Evolutionary conservation across 306 rosid genomes (phyloP).

Genomic region (Lagenaria siceraria): DNA sequence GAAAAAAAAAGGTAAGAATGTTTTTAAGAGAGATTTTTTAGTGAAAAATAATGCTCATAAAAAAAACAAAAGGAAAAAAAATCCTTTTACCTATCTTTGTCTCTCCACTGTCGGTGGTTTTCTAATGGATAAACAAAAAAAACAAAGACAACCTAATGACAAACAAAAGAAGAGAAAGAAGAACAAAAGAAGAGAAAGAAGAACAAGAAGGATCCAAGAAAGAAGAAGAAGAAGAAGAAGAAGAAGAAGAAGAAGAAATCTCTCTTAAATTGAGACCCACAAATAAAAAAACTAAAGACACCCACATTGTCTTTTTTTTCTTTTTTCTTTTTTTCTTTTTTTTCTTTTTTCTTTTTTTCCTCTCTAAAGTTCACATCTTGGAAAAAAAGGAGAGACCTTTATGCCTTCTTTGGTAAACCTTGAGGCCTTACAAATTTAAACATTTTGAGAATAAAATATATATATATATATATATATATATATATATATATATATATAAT

Average conservation of each 20-base stretch:
- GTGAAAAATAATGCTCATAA: not conserved
- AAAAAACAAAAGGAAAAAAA: not conserved
- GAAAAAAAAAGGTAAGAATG: not conserved
- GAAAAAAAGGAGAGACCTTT: not conserved
- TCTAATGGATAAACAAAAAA: not conserved
- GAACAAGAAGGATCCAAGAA: not conserved
- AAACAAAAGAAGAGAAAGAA: not conserved
- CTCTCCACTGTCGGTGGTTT: not conserved
- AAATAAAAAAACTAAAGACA: not conserved
- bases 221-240: not conserved
- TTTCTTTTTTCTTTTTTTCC: not conserved
- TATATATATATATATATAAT: too few relatives aligned
- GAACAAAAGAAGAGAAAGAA: not conserved
- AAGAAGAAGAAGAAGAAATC: not conserved
- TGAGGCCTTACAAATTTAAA: not conserved
- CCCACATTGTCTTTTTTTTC: not conserved
- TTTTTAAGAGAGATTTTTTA: not conserved
- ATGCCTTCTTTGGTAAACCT: not conserved
- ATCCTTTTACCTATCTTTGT: not conserved
- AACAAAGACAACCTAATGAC: not conserved
- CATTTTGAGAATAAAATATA: not conserved
- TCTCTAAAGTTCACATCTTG: conserved; percentile 1
- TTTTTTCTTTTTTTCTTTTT: not conserved
- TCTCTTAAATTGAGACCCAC: not conserved
- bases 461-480: too few relatives aligned